These are phyloP conservation scores for Macrophomina pseudophaseolina DNA, from an alignment of 2,329 filamentous ascomycete genomes.

Conservation along the genomic window DNA sequence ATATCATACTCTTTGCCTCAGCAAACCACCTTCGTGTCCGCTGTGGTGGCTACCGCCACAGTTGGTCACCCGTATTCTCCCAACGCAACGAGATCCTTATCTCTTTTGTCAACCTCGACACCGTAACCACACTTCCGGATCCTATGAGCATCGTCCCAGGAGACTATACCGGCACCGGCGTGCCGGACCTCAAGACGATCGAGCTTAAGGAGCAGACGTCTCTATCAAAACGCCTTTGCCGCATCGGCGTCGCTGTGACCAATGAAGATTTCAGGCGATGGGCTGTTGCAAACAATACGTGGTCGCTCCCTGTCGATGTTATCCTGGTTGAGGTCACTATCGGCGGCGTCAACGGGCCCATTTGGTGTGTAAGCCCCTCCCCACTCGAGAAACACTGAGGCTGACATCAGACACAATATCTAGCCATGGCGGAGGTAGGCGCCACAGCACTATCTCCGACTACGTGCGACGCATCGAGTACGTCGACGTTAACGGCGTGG, in stretches of 20 bases:
- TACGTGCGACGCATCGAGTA: constrained; percentile 56
- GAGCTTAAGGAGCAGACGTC: constrained; percentile 38
- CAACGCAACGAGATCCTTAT: constrained; percentile 50
- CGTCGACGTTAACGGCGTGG: constrained; percentile 52
- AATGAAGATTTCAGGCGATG: constrained; percentile 55
- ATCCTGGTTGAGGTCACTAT: constrained; percentile 57
- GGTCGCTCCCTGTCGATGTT: constrained; percentile 53
- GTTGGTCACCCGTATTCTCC: constrained; percentile 50
- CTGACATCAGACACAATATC: too few species aligned
- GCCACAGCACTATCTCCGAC: constrained; percentile 53
- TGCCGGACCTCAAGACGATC: constrained; percentile 49
- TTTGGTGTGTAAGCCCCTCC: constrained; percentile 37
- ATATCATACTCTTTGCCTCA: constrained; percentile 48
- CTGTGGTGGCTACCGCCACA: constrained; percentile 52
- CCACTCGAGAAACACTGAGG: too few species aligned
- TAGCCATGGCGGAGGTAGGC: constrained; percentile 51
- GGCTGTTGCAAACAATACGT: constrained; percentile 48
- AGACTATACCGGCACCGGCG: constrained; percentile 31
- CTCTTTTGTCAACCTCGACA: constrained; percentile 48
- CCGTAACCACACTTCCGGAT: constrained; percentile 48
- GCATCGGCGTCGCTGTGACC: constrained; percentile 52
- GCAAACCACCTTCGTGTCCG: constrained; percentile 45
- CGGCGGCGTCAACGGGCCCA: constrained; percentile 52
- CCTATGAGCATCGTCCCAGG: constrained; percentile 34
- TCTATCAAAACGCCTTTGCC: constrained; percentile 43